phyloP scores from a whole-genome alignment of 2,329 filamentous ascomycete genomes.

The Epichloe coenophiala region DNA sequence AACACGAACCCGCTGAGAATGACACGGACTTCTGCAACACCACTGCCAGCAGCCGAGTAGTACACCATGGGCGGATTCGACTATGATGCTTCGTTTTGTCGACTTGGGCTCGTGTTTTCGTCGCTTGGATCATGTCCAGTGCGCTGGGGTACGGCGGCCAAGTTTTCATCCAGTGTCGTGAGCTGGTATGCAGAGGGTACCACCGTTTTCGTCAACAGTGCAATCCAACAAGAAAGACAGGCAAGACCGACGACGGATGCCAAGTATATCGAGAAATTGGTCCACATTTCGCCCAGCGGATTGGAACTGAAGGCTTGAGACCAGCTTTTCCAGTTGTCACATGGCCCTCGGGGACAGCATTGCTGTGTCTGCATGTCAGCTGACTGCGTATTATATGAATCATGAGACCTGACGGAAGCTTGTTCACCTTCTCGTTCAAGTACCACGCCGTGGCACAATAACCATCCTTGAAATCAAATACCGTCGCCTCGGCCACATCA shows the following conservation, averaged over 20 bases:
- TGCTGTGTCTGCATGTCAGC: slow-evolving; percentile 18
- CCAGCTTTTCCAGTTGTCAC: slow-evolving; percentile 45
- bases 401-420: neutral
- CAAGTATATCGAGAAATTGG: slow-evolving; percentile 70
- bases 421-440: slow-evolving; percentile 48
- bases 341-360: slow-evolving; percentile 42
- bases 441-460: slow-evolving; percentile 66
- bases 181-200: slow-evolving; percentile 81
- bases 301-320: slow-evolving; percentile 32
- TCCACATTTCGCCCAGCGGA: slow-evolving; percentile 39
- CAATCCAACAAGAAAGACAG: slow-evolving; percentile 60
- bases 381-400: neutral
- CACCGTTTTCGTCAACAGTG: slow-evolving; percentile 82
- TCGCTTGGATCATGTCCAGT: slow-evolving; percentile 27
- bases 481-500: slow-evolving; percentile 68
- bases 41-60: slow-evolving; percentile 90
- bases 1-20: slow-evolving; percentile 96
- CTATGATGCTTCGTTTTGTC: slow-evolving; percentile 23
- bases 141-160: slow-evolving; percentile 46
- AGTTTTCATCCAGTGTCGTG: slow-evolving; percentile 82
- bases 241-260: slow-evolving; percentile 57
- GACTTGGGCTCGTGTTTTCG: slow-evolving; percentile 30
- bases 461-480: slow-evolving; percentile 87
- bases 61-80: slow-evolving; percentile 65
- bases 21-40: slow-evolving; percentile 92